Conservation (phyloP, 2,329 filamentous ascomycete species). For the Pseudocercospora fuligena region DNA sequence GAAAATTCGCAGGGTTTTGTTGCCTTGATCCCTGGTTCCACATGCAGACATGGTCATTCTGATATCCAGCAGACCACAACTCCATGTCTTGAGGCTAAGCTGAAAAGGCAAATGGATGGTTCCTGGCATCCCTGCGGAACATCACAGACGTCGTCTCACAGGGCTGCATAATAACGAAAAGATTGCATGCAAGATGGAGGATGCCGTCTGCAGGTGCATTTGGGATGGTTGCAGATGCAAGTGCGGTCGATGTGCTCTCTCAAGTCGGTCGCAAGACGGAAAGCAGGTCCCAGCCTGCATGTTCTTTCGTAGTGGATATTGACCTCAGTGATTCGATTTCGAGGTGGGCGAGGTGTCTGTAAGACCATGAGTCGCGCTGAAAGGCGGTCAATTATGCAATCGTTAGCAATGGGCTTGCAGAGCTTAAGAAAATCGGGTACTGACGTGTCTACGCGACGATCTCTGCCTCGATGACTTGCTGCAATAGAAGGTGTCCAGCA, state of each 20-base stretch:
- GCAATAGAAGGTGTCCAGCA: background rate
- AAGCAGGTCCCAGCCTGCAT: background rate
- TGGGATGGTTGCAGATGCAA: background rate
- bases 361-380: background rate
- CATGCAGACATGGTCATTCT: conserved; percentile 7
- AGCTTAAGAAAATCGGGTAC: background rate
- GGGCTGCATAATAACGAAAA: background rate
- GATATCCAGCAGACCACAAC: conserved; percentile 4
- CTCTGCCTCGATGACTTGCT: background rate
- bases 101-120: conserved; percentile 14
- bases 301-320: background rate
- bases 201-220: background rate
- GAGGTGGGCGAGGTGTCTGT: background rate
- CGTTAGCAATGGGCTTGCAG: background rate
- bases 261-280: background rate
- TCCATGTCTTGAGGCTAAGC: conserved; percentile 10
- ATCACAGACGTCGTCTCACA: conserved; percentile 6
- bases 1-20: background rate
- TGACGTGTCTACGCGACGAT: background rate
- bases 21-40: conserved; percentile 4
- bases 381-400: background rate
- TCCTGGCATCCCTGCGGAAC: conserved; percentile 2
- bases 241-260: background rate
- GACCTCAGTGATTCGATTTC: too few species aligned
- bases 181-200: conserved; percentile 1